phyloP scores from a whole-genome alignment of 1,139 yeast species.

The Yamadazyma mexicana region DNA sequence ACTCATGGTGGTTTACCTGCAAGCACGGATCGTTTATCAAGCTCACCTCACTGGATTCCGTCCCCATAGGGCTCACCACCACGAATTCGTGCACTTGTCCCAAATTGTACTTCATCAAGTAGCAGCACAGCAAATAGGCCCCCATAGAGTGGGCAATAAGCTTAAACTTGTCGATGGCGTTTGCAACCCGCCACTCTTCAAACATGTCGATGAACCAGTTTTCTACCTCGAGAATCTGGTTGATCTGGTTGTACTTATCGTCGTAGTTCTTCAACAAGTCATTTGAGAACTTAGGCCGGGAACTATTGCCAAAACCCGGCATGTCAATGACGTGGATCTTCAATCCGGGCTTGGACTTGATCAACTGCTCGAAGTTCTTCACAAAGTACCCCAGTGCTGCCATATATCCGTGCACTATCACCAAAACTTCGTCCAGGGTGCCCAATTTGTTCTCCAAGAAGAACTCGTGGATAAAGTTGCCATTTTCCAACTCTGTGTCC shows the following conservation, averaged over 20 bases:
- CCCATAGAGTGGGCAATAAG: conserved; percentile 49
- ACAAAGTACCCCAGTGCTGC: conserved; percentile 48
- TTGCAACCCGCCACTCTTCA: conserved; percentile 36
- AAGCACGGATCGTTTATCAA: conserved; percentile 32
- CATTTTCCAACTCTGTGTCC: conserved; percentile 32
- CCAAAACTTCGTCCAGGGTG: conserved; percentile 21
- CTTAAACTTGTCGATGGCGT: conserved; percentile 28
- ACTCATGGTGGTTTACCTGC: conserved; percentile 34
- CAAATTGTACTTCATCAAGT: conserved; percentile 40
- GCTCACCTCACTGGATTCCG: conserved; percentile 40
- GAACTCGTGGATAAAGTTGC: conserved; percentile 38
- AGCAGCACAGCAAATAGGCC: conserved; percentile 42
- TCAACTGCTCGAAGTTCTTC: conserved; percentile 36
- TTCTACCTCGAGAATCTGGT: conserved; percentile 36
- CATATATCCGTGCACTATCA: conserved; percentile 48
- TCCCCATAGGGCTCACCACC: conserved; percentile 48
- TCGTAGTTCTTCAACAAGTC: conserved; percentile 26
- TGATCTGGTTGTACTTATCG: conserved; percentile 23
- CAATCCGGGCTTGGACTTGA: conserved; percentile 33
- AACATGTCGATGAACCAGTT: conserved; percentile 45
- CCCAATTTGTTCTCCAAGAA: conserved; percentile 28
- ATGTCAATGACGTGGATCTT: conserved; percentile 38
- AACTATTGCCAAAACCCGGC: conserved; percentile 49
- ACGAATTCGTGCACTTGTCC: conserved; percentile 29
- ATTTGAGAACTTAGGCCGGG: conserved; percentile 40